phyloP scores from a whole-genome alignment of 2,329 filamentous ascomycete species.

The Macrophomina phaseolina region DNA sequence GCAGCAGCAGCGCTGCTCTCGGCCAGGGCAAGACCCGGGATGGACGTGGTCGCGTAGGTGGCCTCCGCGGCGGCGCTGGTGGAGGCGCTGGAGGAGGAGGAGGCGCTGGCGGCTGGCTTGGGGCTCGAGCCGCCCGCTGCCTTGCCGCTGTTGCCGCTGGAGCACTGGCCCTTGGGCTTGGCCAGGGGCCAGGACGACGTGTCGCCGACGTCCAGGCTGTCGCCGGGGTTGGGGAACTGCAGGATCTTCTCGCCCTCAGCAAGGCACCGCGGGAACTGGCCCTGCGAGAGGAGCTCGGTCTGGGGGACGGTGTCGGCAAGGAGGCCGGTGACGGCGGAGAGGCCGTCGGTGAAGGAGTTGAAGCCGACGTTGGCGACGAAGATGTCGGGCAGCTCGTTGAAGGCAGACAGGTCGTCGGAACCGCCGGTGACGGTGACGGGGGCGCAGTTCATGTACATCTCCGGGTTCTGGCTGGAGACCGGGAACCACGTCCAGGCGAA shows the following conservation, averaged over 20 bases:
- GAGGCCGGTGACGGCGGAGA: not conserved
- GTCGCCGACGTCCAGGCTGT: slow-evolving; percentile 49
- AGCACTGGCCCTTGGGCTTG: slow-evolving; percentile 13
- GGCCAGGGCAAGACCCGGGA: not conserved
- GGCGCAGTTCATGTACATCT: slow-evolving; percentile 97
- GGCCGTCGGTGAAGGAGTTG: not conserved
- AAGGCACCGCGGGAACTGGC: not conserved
- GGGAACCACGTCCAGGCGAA: slow-evolving; percentile 96
- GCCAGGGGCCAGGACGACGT: not conserved
- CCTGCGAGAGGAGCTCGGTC: not conserved
- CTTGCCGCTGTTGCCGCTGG: not conserved
- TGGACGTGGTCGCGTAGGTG: slow-evolving; percentile 22
- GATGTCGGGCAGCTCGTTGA: slow-evolving; percentile 72
- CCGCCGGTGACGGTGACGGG: slow-evolving; percentile 68
- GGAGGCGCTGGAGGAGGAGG: slow-evolving; percentile 32
- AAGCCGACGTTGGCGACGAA: slow-evolving; percentile 70
- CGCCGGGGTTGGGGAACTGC: slow-evolving; percentile 67
- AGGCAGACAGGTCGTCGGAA: slow-evolving; percentile 58
- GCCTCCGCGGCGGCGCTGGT: slow-evolving; percentile 29
- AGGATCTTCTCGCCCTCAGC: slow-evolving; percentile 6
- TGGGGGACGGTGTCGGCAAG: slow-evolving; percentile 9
- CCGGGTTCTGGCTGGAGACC: slow-evolving; percentile 75
- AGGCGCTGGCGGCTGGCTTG: slow-evolving; percentile 27
- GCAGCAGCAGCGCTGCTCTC: not conserved
- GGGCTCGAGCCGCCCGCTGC: not conserved